Percentiles rank a stretch among this genome's conserved stretches.
These are phyloP conservation scores for Myriosclerotinia curreyana DNA, from an alignment of 2,329 filamentous ascomycete genomes.

Conservation along the genomic window DNA sequence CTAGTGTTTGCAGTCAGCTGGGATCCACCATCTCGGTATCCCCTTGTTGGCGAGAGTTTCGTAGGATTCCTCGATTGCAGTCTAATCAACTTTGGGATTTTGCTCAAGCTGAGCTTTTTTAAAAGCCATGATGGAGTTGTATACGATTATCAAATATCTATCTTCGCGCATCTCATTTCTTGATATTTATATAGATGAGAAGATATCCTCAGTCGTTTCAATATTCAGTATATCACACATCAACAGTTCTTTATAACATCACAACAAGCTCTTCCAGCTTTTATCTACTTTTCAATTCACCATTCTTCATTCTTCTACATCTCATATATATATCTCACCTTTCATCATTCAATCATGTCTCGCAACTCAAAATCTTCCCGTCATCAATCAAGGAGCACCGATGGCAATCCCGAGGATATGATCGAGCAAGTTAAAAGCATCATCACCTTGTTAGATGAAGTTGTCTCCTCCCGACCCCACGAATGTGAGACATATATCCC, in stretches of 20 bases:
- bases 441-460: conserved; percentile 33
- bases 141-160: conserved; percentile 7
- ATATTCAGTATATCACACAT: not conserved
- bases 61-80: conserved; percentile 16
- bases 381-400: conserved; percentile 27
- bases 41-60: conserved; percentile 4
- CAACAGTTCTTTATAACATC: not conserved
- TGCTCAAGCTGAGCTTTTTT: conserved; percentile 9
- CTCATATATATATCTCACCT: not conserved
- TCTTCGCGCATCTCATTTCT: conserved; percentile 10
- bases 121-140: conserved; percentile 1
- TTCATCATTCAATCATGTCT: conserved; percentile 22
- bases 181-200: conserved; percentile 11
- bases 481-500: conserved; percentile 40
- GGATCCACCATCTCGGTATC: conserved; percentile 12
- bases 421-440: conserved; percentile 36
- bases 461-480: conserved; percentile 30
- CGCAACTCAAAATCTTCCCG: conserved; percentile 33
- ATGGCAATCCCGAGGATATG: conserved; percentile 29
- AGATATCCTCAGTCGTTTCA: not conserved
- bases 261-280: not conserved
- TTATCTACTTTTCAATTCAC: not conserved
- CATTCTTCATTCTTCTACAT: not conserved
- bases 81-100: conserved; percentile 14
- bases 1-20: conserved; percentile 18